Evolutionary conservation across 768 basidiomycete genomes (phyloP).

Genomic region (Tulasnella sp.): DNA sequence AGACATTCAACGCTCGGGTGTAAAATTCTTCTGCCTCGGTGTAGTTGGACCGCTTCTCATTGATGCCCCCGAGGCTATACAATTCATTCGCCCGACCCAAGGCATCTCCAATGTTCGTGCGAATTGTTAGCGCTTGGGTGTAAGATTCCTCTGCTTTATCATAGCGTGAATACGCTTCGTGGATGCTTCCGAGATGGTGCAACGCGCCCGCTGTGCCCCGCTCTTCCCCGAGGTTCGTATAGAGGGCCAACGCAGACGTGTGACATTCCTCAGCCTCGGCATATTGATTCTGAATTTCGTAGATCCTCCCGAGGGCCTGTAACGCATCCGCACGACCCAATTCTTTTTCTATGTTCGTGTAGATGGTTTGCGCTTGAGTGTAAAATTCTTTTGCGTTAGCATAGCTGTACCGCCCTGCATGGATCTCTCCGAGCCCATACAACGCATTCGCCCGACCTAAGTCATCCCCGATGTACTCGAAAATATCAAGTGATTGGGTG

Average conservation of each 20-base stretch:
- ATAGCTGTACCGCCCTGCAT: neutral
- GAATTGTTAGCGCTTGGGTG: neutral
- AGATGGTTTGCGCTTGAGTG: neutral
- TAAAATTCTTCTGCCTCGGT: neutral
- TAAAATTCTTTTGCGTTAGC: neutral
- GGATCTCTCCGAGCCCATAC: neutral
- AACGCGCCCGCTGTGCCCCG: neutral
- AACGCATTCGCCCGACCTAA: neutral
- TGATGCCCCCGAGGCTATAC: neutral
- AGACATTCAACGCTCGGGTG: neutral
- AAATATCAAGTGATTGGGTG: neutral
- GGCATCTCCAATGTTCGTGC: neutral
- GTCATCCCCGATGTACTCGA: neutral
- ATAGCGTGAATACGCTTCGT: neutral
- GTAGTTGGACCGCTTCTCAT: neutral
- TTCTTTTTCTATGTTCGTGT: neutral
- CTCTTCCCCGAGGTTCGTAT: neutral
- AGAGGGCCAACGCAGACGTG: neutral
- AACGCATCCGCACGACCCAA: neutral
- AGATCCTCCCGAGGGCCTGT: neutral
- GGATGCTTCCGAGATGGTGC: neutral
- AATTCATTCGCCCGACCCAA: neutral
- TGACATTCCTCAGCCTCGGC: neutral
- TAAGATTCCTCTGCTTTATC: neutral
- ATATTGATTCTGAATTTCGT: neutral